These are phyloP conservation scores for Aureobasidium pullulans DNA, from an alignment of 2,329 filamentous ascomycete species.

Conservation along the genomic window DNA sequence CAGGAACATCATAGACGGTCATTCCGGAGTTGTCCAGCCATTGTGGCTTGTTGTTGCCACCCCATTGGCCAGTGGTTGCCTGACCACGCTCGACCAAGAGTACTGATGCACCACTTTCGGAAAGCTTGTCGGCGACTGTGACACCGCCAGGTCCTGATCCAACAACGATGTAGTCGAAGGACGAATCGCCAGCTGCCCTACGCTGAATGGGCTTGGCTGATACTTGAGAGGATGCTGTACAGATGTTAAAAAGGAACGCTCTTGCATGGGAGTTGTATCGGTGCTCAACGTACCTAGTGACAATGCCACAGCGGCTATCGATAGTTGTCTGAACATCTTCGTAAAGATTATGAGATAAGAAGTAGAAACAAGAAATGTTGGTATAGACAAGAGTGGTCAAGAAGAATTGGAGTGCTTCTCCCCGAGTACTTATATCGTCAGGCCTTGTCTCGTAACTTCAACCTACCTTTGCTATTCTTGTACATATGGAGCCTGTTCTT, in stretches of 20 bases:
- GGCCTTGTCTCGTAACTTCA: neutral
- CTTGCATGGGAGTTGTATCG: neutral
- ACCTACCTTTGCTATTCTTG: slow-evolving; percentile 8
- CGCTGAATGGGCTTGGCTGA: slow-evolving; percentile 3
- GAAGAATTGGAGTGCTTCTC: neutral
- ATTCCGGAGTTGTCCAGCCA: slow-evolving; percentile 6
- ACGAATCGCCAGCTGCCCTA: slow-evolving; percentile 1
- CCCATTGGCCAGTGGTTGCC: slow-evolving; percentile 6
- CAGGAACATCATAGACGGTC: slow-evolving; percentile 12
- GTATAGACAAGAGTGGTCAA: neutral
- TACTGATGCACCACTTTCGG: slow-evolving; percentile 5
- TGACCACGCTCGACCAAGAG: slow-evolving; percentile 8
- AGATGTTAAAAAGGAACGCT: neutral
- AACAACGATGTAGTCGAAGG: slow-evolving; percentile 13
- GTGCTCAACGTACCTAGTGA: neutral
- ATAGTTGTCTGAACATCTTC: slow-evolving; percentile 10
- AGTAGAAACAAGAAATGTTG: neutral
- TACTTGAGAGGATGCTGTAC: slow-evolving; percentile 1
- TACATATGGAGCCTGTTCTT: neutral
- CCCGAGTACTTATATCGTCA: slow-evolving; percentile 4
- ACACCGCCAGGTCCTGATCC: slow-evolving; percentile 9
- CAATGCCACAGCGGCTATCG: slow-evolving; percentile 1
- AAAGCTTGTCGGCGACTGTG: slow-evolving; percentile 12
- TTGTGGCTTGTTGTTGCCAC: neutral
- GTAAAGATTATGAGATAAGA: neutral